A percentile compares a stretch with the other conserved stretches of the same genome.
Conservation (phyloP, 1,284 basidiomycete species). For the Ustilago cynodontis region DNA sequence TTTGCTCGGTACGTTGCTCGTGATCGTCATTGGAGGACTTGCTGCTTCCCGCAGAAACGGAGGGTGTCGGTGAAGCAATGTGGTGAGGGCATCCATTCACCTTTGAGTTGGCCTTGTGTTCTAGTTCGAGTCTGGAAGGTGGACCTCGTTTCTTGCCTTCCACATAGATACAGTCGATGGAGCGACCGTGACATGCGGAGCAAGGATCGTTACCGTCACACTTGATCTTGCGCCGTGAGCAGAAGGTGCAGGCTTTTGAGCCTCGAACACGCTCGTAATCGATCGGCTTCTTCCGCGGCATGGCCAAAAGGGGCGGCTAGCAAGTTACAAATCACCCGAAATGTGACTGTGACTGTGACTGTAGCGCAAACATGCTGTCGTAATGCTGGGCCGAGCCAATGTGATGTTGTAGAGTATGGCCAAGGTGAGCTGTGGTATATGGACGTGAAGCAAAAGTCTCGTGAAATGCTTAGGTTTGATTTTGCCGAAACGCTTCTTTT, state of each 20-base stretch:
- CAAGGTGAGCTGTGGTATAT: too few relatives aligned
- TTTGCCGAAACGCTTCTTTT: slow-evolving; percentile 3
- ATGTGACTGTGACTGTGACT: neutral
- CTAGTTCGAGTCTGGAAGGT: slow-evolving; percentile 7
- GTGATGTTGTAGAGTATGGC: neutral
- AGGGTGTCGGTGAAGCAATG: neutral
- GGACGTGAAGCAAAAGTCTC: too few relatives aligned
- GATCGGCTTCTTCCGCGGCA: slow-evolving; percentile 15
- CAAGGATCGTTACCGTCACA: slow-evolving; percentile 19
- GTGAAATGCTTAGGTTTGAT: neutral
- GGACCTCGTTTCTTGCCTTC: slow-evolving; percentile 23
- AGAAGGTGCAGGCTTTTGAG: slow-evolving; percentile 23
- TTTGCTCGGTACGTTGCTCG: neutral
- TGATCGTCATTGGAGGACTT: neutral
- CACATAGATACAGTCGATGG: slow-evolving; percentile 4
- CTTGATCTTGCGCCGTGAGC: slow-evolving; percentile 25
- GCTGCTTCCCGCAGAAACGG: neutral
- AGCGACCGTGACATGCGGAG: slow-evolving; percentile 4
- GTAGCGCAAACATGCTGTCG: neutral
- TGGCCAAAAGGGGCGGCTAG: neutral
- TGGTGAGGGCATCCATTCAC: neutral
- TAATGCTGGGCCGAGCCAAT: neutral
- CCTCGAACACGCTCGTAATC: slow-evolving; percentile 20
- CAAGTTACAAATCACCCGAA: neutral
- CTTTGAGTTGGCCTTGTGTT: neutral